These are phyloP conservation scores for Poa pratensis DNA, from an alignment of 176 grass and related monocot species.

Conservation along the genomic window DNA sequence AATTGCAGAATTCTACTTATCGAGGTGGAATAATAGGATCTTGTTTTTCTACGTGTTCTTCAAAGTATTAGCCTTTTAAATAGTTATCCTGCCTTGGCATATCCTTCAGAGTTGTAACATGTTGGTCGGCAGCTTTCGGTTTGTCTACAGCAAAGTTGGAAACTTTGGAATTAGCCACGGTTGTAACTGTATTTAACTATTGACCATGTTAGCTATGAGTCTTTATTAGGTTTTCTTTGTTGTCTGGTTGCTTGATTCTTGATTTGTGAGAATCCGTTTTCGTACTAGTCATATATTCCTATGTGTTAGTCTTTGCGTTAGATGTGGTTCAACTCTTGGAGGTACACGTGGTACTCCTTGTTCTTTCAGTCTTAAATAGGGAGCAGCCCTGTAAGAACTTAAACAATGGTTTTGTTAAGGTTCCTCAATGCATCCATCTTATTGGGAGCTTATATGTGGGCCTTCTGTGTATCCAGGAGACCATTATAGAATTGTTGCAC, in stretches of 20 bases:
- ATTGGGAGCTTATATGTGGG: background rate
- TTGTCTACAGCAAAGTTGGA: background rate
- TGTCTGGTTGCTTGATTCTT: background rate
- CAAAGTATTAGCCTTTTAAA: background rate
- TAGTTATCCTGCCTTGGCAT: background rate
- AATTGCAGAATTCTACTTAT: background rate
- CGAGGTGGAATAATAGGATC: background rate
- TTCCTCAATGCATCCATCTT: too few species aligned
- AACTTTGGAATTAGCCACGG: background rate
- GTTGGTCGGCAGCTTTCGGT: background rate
- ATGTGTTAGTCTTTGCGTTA: background rate
- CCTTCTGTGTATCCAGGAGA: too few species aligned
- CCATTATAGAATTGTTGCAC: too few species aligned
- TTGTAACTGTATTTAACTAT: background rate
- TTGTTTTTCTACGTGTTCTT: background rate
- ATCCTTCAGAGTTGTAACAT: background rate
- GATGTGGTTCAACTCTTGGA: background rate
- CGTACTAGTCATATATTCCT: background rate
- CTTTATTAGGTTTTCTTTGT: background rate
- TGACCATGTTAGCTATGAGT: background rate
- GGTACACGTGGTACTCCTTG: background rate
- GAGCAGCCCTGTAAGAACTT: background rate
- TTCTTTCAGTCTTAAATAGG: background rate
- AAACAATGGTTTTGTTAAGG: too few species aligned
- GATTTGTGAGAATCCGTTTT: background rate